phyloP scores from a whole-genome alignment of 106 monocot genomes.

The Dioscorea dumetorum region DNA sequence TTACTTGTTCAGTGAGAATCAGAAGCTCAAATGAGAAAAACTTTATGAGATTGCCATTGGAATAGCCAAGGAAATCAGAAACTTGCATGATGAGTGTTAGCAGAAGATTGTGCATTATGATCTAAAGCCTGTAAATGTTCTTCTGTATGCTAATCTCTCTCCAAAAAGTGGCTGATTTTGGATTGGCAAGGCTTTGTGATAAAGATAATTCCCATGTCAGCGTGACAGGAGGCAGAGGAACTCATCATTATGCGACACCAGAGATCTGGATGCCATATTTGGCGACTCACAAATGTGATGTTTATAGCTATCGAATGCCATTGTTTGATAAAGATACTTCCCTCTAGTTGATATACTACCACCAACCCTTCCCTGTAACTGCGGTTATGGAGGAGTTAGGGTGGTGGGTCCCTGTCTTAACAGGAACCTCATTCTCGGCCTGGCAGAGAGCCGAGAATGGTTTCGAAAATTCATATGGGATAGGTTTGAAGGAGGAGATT shows the following conservation, averaged over 20 bases:
- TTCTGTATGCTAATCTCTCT: conserved; percentile 15
- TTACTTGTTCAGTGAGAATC: conserved; percentile 1
- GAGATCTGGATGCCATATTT: conserved; percentile 13
- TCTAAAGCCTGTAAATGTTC: conserved; percentile 39
- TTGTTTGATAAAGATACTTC: conserved; percentile 28
- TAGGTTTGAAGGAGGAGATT: conserved; percentile 7
- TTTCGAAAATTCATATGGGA: conserved; percentile 23
- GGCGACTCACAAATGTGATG: conserved; percentile 29
- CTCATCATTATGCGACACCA: conserved; percentile 23
- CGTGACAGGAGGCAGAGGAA: conserved; percentile 3
- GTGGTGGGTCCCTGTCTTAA: too few relatives aligned
- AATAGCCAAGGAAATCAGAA: conserved; percentile 28
- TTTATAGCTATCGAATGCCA: conserved; percentile 22
- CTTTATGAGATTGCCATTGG: conserved; percentile 25
- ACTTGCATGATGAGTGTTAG: conserved; percentile 27
- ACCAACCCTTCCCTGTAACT: too few relatives aligned
- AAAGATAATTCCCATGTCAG: conserved; percentile 15
- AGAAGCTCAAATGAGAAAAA: conserved; percentile 9
- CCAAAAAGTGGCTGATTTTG: conserved; percentile 42
- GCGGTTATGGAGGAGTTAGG: too few relatives aligned
- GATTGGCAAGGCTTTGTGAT: conserved; percentile 36
- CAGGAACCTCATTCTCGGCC: conserved; percentile 8
- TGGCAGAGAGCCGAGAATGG: conserved; percentile 9
- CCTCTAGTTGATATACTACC: too few relatives aligned
- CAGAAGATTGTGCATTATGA: conserved; percentile 37